Evolutionary conservation across 148 eudicot species (phyloP), one percentile per base, ranked within the genome.

Genomic region (Rhododendron simsii): DNA sequence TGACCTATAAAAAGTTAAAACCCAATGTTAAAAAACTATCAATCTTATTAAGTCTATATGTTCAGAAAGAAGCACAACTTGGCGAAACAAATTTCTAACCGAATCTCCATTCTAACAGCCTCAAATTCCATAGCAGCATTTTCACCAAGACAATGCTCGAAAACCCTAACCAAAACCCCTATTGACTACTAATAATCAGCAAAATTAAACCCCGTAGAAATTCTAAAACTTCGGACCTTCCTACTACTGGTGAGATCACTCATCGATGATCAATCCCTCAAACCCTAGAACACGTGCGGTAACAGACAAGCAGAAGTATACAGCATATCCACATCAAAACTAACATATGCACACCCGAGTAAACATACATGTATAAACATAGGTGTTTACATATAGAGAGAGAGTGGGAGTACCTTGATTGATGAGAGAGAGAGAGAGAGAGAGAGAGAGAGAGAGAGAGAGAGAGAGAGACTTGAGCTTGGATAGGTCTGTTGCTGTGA

Each of bases 391-490:
- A 3, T 3, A 5, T 26, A 50, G 26, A 20, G 51, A 47, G 57
- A 30, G 44, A 33, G 53, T 18, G 81, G 37, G 57, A 33, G 69
- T 13, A 84, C 86, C 85, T 74, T 84, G 86, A 35, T 35, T 75
- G 81, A 84, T 55, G 48, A 37, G 55, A 33, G 47, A 73, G 26
- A 65, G 61, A 55, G 55, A 33, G 47, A 73, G 26, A 65, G 61
- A 55, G 61, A 55, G 61, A 51, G 26, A 20, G 71, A 47, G 77
- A 30, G 44, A 33, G 51, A 8, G 81, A 30, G 57, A 33, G 69
- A 47, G 77, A 30, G 44, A 33, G 51, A 8, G 81, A 30, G 57
- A 33, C 50, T 3, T 50, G 53, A 15, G 63, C 73, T 33, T 14
- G 48, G 3, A 16, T 20, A 14, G 20, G 30, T 35, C 65, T 5